Evolutionary conservation across 2,329 filamentous ascomycete genomes (phyloP).

Genomic region (Emergomyces africanus): DNA sequence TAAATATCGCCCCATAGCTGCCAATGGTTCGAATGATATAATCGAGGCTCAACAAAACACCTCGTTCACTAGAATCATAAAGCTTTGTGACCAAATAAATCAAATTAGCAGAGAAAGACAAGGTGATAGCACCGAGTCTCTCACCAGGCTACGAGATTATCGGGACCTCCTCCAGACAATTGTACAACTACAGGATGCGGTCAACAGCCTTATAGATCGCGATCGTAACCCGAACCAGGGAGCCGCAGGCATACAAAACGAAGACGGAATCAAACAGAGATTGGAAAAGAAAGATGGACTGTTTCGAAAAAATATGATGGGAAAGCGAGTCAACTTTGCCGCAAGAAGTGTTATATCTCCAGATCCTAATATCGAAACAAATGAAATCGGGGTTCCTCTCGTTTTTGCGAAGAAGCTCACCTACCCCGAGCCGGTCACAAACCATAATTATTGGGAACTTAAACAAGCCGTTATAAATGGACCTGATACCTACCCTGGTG

Average conservation of each 20-base stretch:
- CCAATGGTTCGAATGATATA: constrained; percentile 66
- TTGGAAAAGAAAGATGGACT: constrained; percentile 98
- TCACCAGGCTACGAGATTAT: constrained; percentile 48
- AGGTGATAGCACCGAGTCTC: constrained; percentile 30
- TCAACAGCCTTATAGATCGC: constrained; percentile 87
- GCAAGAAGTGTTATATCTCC: constrained; percentile 96
- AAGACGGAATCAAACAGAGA: constrained; percentile 94
- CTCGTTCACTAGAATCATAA: constrained; percentile 74
- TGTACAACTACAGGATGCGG: constrained; percentile 70
- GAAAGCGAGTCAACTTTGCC: constrained; percentile 97
- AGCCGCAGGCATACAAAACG: constrained; percentile 60
- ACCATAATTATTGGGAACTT: constrained; percentile 91
- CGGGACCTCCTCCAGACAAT: constrained; percentile 69
- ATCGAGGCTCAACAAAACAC: constrained; percentile 81
- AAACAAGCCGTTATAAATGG: constrained; percentile 95
- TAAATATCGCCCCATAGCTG: constrained; percentile 75
- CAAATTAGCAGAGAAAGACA: constrained; percentile 60
- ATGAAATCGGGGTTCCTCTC: constrained; percentile 96
- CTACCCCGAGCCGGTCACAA: constrained; percentile 93
- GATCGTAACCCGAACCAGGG: constrained; percentile 75
- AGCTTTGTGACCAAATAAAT: constrained; percentile 58
- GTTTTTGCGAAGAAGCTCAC: constrained; percentile 95
- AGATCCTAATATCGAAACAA: constrained; percentile 97
- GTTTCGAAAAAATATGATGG: constrained; percentile 99
- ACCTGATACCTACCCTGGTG: constrained; percentile 84